Percentiles rank a stretch among this genome's conserved stretches.
Evolutionary conservation across 257 asterid species (phyloP).

Genomic region (Solanum pinnatisectum): DNA sequence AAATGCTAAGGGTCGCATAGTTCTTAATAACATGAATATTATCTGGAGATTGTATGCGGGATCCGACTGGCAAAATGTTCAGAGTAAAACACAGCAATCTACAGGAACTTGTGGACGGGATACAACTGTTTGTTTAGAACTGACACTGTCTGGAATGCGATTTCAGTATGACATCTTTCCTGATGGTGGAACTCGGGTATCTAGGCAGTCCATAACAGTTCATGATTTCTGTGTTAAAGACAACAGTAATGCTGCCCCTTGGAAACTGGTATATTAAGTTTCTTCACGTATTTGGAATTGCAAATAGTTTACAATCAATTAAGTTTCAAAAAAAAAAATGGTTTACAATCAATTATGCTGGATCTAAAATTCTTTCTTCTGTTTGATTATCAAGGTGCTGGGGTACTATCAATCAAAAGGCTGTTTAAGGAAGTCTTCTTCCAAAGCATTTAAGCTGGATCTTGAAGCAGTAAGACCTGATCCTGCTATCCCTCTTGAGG

Average conservation of each 20-base stretch:
- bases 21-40: constrained; percentile 66
- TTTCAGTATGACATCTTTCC: constrained; percentile 59
- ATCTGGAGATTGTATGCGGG: constrained; percentile 87
- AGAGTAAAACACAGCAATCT: constrained; percentile 30
- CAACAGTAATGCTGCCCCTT: constrained; percentile 75
- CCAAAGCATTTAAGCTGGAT: constrained; percentile 73
- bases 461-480: constrained; percentile 86
- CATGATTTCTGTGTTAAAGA: constrained; percentile 61
- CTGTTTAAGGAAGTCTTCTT: constrained; percentile 62
- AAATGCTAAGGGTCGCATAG: constrained; percentile 53
- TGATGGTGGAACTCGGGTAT: constrained; percentile 59
- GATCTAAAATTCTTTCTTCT: background rate
- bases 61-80: constrained; percentile 66
- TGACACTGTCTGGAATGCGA: constrained; percentile 57
- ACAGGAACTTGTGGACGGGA: constrained; percentile 44
- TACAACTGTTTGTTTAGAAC: constrained; percentile 49
- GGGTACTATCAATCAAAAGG: constrained; percentile 69
- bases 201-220: constrained; percentile 50
- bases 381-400: constrained; percentile 43
- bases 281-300: background rate
- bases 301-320: background rate
- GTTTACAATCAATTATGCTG: background rate
- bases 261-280: constrained; percentile 68
- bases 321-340: too few species aligned
- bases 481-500: constrained; percentile 79